These are phyloP conservation scores for Sporothrix protearum DNA, from an alignment of 2,329 filamentous ascomycete genomes.

Conservation along the genomic window DNA sequence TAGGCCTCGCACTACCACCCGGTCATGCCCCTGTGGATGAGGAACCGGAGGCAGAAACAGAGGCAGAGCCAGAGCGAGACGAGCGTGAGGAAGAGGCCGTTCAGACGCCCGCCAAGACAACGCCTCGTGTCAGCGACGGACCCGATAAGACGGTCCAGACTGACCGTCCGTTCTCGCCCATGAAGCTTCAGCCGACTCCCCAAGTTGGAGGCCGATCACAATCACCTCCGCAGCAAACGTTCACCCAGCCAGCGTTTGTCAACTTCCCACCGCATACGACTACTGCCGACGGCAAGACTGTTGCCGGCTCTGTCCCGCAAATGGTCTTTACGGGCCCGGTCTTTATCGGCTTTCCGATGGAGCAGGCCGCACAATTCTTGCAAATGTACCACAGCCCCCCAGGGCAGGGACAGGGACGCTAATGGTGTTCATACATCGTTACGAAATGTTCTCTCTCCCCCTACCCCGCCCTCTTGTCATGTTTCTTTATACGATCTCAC, in stretches of 20 bases:
- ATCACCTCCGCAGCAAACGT: conserved; percentile 30
- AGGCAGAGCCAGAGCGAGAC: background rate
- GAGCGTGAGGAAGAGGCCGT: background rate
- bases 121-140: background rate
- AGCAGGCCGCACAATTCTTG: conserved; percentile 75
- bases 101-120: background rate
- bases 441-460: too few species aligned
- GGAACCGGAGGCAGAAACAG: background rate
- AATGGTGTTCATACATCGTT: too few species aligned
- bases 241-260: conserved; percentile 50
- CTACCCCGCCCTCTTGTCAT: background rate
- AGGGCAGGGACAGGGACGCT: conserved; percentile 11
- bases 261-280: conserved; percentile 33
- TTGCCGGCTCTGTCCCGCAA: conserved; percentile 43
- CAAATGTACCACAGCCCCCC: conserved; percentile 49
- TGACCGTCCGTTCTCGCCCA: background rate
- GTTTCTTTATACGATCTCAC: conserved; percentile 20
- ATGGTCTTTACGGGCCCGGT: conserved; percentile 92
- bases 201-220: background rate
- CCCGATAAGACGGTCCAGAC: conserved; percentile 10
- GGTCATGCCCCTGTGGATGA: conserved; percentile 12
- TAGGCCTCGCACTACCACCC: conserved; percentile 19
- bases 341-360: conserved; percentile 85
- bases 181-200: conserved; percentile 6
- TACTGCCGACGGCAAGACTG: conserved; percentile 29